phyloP scores from a whole-genome alignment of 2,329 filamentous ascomycete species.

The Xylaria arbuscula region DNA sequence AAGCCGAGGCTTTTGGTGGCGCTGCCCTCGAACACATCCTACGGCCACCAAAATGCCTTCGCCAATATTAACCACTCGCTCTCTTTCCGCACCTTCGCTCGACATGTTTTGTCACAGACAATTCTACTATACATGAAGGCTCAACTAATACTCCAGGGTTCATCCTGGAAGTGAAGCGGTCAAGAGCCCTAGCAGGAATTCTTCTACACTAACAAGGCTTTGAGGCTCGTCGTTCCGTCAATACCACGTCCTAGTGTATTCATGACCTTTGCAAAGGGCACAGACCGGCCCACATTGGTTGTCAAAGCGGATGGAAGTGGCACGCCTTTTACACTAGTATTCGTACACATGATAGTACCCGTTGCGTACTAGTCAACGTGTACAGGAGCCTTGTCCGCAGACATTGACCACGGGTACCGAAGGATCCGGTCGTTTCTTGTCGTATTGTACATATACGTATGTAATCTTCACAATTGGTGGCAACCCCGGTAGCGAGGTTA shows the following conservation, averaged over 20 bases:
- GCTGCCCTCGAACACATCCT: slow-evolving; percentile 14
- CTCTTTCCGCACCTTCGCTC: not conserved
- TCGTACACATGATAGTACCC: not conserved
- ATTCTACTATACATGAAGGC: not conserved
- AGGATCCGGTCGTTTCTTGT: slow-evolving; percentile 22
- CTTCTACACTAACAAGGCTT: not conserved
- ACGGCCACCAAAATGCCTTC: slow-evolving; percentile 20
- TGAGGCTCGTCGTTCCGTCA: slow-evolving; percentile 10
- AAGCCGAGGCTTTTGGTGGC: slow-evolving; percentile 34
- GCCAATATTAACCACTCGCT: slow-evolving; percentile 3
- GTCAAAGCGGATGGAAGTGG: slow-evolving; percentile 26
- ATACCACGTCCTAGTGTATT: slow-evolving; percentile 6
- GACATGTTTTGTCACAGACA: not conserved
- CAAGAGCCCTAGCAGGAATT: slow-evolving; percentile 7
- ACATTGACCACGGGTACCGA: slow-evolving; percentile 13
- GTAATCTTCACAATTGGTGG: slow-evolving; percentile 18
- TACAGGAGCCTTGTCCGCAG: slow-evolving; percentile 18
- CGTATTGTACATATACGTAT: not conserved
- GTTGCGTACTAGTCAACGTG: not conserved
- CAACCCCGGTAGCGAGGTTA: slow-evolving; percentile 24
- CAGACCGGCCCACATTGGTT: slow-evolving; percentile 12
- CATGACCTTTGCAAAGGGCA: slow-evolving; percentile 9
- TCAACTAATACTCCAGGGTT: slow-evolving; percentile 11
- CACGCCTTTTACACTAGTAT: not conserved
- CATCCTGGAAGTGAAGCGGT: slow-evolving; percentile 7